Percentiles rank a stretch among this genome's conserved stretches.
phyloP scores from a whole-genome alignment of 768 basidiomycete species.

The Trametes coccinea region DNA sequence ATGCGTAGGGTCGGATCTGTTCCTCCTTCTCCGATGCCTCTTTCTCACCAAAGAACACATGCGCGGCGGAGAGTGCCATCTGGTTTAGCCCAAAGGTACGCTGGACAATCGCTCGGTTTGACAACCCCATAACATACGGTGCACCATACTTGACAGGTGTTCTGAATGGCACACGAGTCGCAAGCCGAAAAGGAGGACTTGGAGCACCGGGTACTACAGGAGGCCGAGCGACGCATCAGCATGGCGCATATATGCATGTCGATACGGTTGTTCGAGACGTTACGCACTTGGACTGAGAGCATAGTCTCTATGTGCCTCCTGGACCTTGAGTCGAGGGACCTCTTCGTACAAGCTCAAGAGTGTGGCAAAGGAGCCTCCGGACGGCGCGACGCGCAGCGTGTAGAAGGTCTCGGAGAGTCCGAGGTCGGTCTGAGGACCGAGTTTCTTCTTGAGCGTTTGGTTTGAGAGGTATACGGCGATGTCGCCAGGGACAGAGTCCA shows the following conservation, averaged over 20 bases:
- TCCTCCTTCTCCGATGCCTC: constrained; percentile 16
- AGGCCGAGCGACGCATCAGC: background rate
- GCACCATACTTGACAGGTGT: constrained; percentile 39
- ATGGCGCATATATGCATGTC: background rate
- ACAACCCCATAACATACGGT: constrained; percentile 44
- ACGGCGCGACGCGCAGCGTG: constrained; percentile 47
- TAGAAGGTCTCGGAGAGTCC: constrained; percentile 61
- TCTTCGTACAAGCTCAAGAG: constrained; percentile 36
- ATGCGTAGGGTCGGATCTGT: constrained; percentile 35
- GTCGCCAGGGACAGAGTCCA: constrained; percentile 81
- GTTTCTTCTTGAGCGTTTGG: constrained; percentile 58
- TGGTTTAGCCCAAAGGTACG: constrained; percentile 57
- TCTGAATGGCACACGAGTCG: constrained; percentile 41
- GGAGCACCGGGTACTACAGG: constrained; percentile 31
- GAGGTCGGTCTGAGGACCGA: constrained; percentile 39
- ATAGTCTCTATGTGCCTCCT: constrained; percentile 37
- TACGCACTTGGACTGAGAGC: constrained; percentile 46
- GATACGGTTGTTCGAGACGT: background rate
- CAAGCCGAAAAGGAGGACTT: constrained; percentile 30
- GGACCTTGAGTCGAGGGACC: constrained; percentile 33
- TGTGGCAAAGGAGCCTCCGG: constrained; percentile 62
- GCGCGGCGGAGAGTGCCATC: constrained; percentile 26
- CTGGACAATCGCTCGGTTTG: constrained; percentile 52
- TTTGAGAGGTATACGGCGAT: constrained; percentile 66
- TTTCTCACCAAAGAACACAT: background rate